Base-by-base conservation (phyloP, 192 early-diverging fungal species). In the Coemansia sp. region DNA sequence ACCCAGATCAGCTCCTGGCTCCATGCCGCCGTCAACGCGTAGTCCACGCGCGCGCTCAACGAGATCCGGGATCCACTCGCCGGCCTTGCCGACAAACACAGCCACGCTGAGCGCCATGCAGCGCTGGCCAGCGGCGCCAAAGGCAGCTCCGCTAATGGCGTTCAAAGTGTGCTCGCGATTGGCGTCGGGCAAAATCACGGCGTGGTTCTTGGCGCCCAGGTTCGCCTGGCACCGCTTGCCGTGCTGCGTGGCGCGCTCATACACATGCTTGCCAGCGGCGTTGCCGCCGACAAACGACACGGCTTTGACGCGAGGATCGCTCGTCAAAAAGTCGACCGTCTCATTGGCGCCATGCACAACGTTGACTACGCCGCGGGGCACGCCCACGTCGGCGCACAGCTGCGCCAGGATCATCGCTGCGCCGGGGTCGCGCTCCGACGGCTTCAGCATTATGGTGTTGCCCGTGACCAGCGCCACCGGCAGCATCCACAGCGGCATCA, bases 161-260 rank as follows among this genome's bases (percentile, higher is more conserved):
- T 97, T 97, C 47, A 98, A 87, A n/a, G 97, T 90, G 68, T 94
- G 89, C 85, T 98, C 94, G 87, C 93, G 95, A 87, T 95, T 94
- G 62, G 95, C 94, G 69, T 98, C 97, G 15, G 94, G 91, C 85
- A 98, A 80, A 59, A 98, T 88, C 8, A 98, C 91, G 40, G 94
- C 97, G 79, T 98, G 97, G 89, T 98, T 98, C 89, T 98, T 98
- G 74, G 95, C 95, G 24, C 95, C 95, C 78, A 98, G 81, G 81
- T 98, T 98, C 22, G 95, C 94, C 85, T 98, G 97, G 42, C 97
- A 96, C 67, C 97, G 91, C 86, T 98, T 97, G 70, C 97, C 97
- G 71, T 96, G 92, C 73, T 82, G 85, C 66, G 92, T 90, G 8
- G 94, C 92, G 51, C 97, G 91, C 41, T 88, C 88, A 76, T 94